phyloP scores from a whole-genome alignment of 257 asterid species.

The Perilla frutescens region DNA sequence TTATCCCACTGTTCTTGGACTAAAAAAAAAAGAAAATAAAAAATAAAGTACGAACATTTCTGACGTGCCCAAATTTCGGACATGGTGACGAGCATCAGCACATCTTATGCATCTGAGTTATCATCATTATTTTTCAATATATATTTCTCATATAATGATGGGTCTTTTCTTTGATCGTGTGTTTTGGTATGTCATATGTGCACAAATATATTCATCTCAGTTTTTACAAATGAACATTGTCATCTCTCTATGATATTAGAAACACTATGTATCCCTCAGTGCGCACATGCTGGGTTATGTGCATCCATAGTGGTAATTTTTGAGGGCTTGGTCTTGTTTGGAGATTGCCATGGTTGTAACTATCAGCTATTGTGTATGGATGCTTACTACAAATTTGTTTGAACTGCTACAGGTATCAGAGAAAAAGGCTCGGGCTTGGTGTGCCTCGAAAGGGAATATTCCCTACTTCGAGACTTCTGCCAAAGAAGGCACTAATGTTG shows the following conservation, averaged over 20 bases:
- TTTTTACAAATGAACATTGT: not conserved
- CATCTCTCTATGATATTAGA: not conserved
- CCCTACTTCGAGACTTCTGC: constrained; percentile 99
- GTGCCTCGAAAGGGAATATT: constrained; percentile 94
- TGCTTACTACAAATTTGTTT: constrained; percentile 17
- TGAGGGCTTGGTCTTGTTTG: not conserved
- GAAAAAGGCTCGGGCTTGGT: constrained; percentile 99
- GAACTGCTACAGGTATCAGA: constrained; percentile 75
- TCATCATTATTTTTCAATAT: too few species aligned
- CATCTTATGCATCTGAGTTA: not conserved
- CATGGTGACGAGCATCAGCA: not conserved
- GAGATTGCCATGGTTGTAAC: not conserved
- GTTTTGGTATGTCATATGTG: too few species aligned
- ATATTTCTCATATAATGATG: not conserved
- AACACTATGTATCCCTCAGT: too few species aligned
- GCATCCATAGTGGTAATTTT: not conserved
- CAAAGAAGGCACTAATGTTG: constrained; percentile 94
- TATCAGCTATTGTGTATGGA: not conserved
- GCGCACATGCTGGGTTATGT: not conserved
- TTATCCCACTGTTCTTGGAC: not conserved
- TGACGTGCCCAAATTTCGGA: not conserved
- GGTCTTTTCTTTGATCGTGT: not conserved
- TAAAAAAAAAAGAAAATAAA: not conserved
- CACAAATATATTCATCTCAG: too few species aligned
- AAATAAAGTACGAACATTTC: not conserved